These are phyloP conservation scores for Globisporangium solare DNA, from an alignment of 352 stramenopile genomes.

Conservation along the genomic window DNA sequence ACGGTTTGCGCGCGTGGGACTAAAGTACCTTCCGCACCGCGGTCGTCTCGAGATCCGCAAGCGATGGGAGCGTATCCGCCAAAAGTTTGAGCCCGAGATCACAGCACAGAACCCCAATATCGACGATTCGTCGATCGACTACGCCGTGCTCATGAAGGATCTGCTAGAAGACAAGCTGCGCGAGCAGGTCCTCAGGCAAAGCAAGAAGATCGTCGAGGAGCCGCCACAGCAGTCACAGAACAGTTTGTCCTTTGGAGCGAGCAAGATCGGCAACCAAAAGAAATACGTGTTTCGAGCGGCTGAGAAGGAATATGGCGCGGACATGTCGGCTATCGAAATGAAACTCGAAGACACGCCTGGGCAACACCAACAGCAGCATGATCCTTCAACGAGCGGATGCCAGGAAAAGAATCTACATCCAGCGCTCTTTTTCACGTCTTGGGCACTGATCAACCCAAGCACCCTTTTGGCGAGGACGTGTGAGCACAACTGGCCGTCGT, in stretches of 20 bases:
- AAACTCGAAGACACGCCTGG: constrained; percentile 13
- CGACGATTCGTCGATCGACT: constrained; percentile 40
- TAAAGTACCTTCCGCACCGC: constrained; percentile 64
- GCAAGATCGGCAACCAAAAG: neutral
- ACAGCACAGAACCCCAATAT: constrained; percentile 18
- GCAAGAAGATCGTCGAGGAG: constrained; percentile 10
- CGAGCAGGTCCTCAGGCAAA: constrained; percentile 18
- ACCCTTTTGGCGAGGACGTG: constrained; percentile 65
- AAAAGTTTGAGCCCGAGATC: constrained; percentile 30
- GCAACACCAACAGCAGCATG: neutral
- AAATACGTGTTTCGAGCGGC: neutral
- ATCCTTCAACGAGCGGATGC: constrained; percentile 18
- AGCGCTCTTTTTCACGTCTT: constrained; percentile 82
- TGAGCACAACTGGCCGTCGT: constrained; percentile 79
- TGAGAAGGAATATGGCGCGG: neutral
- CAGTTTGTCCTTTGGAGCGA: neutral
- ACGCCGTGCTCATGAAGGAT: constrained; percentile 46
- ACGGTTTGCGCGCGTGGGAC: constrained; percentile 52
- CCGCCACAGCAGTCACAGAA: neutral
- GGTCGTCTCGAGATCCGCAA: constrained; percentile 62
- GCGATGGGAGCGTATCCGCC: constrained; percentile 43
- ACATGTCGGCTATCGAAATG: constrained; percentile 1
- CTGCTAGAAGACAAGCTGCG: constrained; percentile 49
- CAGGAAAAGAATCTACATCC: constrained; percentile 66
- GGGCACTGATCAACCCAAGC: constrained; percentile 66